Evolutionary conservation across 2,329 filamentous ascomycete species (phyloP), one percentile per base, ranked within the genome.

Genomic region (Pseudocercospora crystallina): DNA sequence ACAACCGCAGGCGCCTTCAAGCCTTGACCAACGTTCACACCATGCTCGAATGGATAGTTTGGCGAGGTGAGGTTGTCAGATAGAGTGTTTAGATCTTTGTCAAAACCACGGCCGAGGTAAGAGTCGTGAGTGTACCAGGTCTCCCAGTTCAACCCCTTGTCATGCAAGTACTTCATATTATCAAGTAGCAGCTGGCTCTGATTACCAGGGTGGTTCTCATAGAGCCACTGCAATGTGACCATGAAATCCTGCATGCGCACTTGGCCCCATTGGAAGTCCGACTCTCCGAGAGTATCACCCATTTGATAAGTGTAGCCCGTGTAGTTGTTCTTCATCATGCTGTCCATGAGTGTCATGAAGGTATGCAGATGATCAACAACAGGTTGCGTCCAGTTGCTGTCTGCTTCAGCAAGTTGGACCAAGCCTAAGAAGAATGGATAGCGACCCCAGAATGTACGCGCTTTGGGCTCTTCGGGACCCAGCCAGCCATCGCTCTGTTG

Each of bases 401-500:
- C 75, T 2, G 76, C 79, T 54, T 81, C 76, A 3, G 73, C 73
- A 17, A 78, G 70, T 58, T 76, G 75, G 57, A 70, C 76, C 49
- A 81, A 58, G 2, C 78, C 80, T 8, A 81, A 67, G 42, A 79
- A 71, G 9, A 81, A 66, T 11, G 77, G 73, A 56, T 73, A 77
- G 11, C 79, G 67, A 5, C 73, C 80, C 80, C 80, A 82, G 37
- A 83, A 70, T 33, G 78, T 74, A 43, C 79, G 59, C 2, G 69
- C 57, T 0, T 65, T 71, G 0, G 58, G 59, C 8, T 56, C 72
- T 65, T 82, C 80, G 0, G 78, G 78, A 0, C 80, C 80, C 13
- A 83, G 62, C 81, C 81, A 84, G 7, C 81, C 81, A 67, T 84
- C 80, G 29, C 73, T 71, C 37, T 64, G 58, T 50, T 81, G 78